Percentiles rank a stretch among this genome's conserved stretches.
Evolutionary conservation across 78 protist species (phyloP).

Genomic region (Dictyostelium citrinum): DNA sequence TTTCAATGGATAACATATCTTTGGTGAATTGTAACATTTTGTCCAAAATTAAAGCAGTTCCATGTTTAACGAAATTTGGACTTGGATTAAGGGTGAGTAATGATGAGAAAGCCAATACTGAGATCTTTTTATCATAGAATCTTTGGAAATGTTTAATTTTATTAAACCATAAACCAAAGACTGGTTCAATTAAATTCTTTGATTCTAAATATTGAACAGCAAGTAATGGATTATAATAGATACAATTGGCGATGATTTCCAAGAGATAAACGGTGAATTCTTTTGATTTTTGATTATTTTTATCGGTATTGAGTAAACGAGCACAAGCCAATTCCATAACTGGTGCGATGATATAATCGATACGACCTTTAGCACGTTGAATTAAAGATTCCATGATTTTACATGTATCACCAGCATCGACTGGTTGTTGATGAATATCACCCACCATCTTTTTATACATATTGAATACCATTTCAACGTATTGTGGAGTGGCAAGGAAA

Average conservation of each 20-base stretch:
- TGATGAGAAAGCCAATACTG: constrained; percentile 44
- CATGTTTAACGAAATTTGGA: constrained; percentile 34
- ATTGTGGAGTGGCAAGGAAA: constrained; percentile 42
- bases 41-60: not conserved
- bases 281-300: constrained; percentile 26
- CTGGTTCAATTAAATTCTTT: constrained; percentile 32
- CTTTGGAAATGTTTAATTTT: constrained; percentile 49
- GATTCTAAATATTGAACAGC: constrained; percentile 8
- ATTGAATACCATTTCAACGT: constrained; percentile 9
- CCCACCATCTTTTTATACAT: constrained; percentile 61
- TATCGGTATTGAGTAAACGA: constrained; percentile 26
- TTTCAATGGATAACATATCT: constrained; percentile 57
- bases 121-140: constrained; percentile 67
- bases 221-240: constrained; percentile 50
- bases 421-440: constrained; percentile 2
- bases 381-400: constrained; percentile 74
- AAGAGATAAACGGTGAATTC: constrained; percentile 49
- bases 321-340: constrained; percentile 21
- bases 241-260: constrained; percentile 65
- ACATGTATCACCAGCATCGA: constrained; percentile 55
- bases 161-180: constrained; percentile 50
- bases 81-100: constrained; percentile 36
- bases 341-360: constrained; percentile 36
- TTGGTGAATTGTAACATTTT: constrained; percentile 42
- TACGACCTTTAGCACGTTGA: constrained; percentile 60